Evolutionary conservation across 768 basidiomycete species (phyloP).

Genomic region (Mycena rebaudengoi): DNA sequence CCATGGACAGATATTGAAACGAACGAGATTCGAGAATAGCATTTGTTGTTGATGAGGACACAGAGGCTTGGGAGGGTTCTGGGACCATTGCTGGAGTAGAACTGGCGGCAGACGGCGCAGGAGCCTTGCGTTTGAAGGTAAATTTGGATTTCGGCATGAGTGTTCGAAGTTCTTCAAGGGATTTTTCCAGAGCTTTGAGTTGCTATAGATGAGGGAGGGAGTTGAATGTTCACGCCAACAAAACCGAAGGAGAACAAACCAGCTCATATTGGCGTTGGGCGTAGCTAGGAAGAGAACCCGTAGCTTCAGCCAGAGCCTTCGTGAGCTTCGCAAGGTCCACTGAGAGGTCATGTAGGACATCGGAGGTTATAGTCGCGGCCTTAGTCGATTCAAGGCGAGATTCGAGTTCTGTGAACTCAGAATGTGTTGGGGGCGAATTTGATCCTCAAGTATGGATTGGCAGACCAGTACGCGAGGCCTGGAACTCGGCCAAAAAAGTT

Average conservation of each 20-base stretch:
- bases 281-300: conserved; percentile 70
- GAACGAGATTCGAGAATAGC: conserved; percentile 55
- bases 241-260: conserved; percentile 49
- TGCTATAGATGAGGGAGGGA: conserved; percentile 54
- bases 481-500: conserved; percentile 59
- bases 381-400: conserved; percentile 54
- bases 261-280: conserved; percentile 78
- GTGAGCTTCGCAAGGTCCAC: conserved; percentile 63
- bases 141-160: conserved; percentile 68
- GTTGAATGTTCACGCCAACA: background rate
- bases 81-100: conserved; percentile 16
- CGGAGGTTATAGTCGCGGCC: conserved; percentile 32
- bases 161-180: conserved; percentile 59
- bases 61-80: background rate
- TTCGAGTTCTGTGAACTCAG: conserved; percentile 52
- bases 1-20: conserved; percentile 54
- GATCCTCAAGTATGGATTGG: conserved; percentile 27
- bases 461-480: conserved; percentile 60
- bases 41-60: conserved; percentile 38
- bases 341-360: conserved; percentile 54
- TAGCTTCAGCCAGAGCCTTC: conserved; percentile 71
- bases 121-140: conserved; percentile 63
- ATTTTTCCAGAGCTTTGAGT: conserved; percentile 67
- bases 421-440: conserved; percentile 24
- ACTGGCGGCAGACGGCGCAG: conserved; percentile 9